Percentiles rank a stretch among this genome's conserved stretches.
Conservation (phyloP, 805 yeast species). For the Ogataea wickerhamii region DNA sequence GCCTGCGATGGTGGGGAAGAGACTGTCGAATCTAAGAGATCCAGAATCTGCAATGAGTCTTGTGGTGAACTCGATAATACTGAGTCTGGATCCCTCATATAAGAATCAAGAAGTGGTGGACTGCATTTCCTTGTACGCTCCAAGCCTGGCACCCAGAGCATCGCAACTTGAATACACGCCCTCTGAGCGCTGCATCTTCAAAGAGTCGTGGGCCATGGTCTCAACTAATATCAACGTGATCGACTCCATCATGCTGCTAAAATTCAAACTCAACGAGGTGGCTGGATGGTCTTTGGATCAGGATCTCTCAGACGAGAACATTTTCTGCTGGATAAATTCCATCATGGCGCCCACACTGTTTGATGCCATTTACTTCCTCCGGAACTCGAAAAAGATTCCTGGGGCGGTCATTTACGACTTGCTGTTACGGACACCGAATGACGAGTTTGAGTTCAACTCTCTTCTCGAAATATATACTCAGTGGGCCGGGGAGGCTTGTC, state of each 20-base stretch:
- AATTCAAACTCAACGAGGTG: constrained; percentile 21
- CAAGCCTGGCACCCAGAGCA: constrained; percentile 2
- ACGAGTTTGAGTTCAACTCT: constrained; percentile 25
- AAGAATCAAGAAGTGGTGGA: constrained; percentile 5
- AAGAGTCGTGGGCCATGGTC: constrained; percentile 5
- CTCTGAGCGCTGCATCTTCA: constrained; percentile 5
- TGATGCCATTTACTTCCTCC: constrained; percentile 16
- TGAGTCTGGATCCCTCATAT: constrained; percentile 12
- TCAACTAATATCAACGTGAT: constrained; percentile 1
- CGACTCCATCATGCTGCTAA: constrained; percentile 15
- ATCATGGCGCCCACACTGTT: constrained; percentile 22
- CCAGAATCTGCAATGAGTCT: constrained; percentile 26
- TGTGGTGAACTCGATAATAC: constrained; percentile 18
- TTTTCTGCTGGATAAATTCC: constrained; percentile 29
- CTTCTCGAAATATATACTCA: constrained; percentile 23
- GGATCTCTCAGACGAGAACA: constrained; percentile 18
- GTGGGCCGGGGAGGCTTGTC: constrained; percentile 16
- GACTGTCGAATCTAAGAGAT: constrained; percentile 15
- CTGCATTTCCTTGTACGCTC: constrained; percentile 4
- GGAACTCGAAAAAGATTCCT: constrained; percentile 20
- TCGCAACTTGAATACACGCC: constrained; percentile 1
- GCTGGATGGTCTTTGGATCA: constrained; percentile 17
- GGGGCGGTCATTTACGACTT: constrained; percentile 29
- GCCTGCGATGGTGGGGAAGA: constrained; percentile 9
- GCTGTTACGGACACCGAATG: constrained; percentile 24